These are phyloP conservation scores for Boletus subcaerulescens DNA, from an alignment of 768 basidiomycete species.

Conservation along the genomic window DNA sequence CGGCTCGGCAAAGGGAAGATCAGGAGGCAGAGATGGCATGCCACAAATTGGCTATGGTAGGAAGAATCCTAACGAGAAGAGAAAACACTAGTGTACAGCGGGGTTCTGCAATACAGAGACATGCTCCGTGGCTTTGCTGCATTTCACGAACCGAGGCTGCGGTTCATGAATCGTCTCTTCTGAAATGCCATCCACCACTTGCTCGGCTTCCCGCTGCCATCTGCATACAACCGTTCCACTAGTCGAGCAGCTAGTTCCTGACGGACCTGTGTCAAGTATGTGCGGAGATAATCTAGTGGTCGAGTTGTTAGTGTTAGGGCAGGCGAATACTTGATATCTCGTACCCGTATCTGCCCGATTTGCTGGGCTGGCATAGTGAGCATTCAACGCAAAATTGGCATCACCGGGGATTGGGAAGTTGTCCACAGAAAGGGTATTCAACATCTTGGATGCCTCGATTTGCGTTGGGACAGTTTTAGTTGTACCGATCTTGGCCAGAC, in stretches of 20 bases:
- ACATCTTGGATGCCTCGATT: slow-evolving; percentile 81
- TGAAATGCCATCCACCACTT: slow-evolving; percentile 99
- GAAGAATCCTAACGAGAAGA: slow-evolving; percentile 86
- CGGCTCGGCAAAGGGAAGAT: slow-evolving; percentile 66
- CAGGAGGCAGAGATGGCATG: slow-evolving; percentile 59
- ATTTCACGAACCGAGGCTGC: slow-evolving; percentile 68
- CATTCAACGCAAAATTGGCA: slow-evolving; percentile 89
- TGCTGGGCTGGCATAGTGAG: slow-evolving; percentile 81
- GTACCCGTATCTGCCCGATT: slow-evolving; percentile 79
- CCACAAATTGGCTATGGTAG: slow-evolving; percentile 85
- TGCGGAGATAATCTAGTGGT: slow-evolving; percentile 79
- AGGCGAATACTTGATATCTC: slow-evolving; percentile 16
- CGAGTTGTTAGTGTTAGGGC: slow-evolving; percentile 7
- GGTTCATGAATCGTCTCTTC: slow-evolving; percentile 95
- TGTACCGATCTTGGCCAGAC: slow-evolving; percentile 83
- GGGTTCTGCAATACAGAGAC: slow-evolving; percentile 15
- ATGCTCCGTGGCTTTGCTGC: not conserved
- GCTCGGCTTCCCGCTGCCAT: slow-evolving; percentile 91
- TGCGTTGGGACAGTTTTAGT: slow-evolving; percentile 65
- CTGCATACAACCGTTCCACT: slow-evolving; percentile 85
- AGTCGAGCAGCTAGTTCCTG: slow-evolving; percentile 88
- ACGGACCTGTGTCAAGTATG: slow-evolving; percentile 89
- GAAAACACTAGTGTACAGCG: slow-evolving; percentile 39
- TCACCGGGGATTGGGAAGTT: slow-evolving; percentile 94
- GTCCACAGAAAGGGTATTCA: slow-evolving; percentile 93